Conservation (phyloP, 108 stramenopile genomes). For the Cyclotella distinguenda region DNA sequence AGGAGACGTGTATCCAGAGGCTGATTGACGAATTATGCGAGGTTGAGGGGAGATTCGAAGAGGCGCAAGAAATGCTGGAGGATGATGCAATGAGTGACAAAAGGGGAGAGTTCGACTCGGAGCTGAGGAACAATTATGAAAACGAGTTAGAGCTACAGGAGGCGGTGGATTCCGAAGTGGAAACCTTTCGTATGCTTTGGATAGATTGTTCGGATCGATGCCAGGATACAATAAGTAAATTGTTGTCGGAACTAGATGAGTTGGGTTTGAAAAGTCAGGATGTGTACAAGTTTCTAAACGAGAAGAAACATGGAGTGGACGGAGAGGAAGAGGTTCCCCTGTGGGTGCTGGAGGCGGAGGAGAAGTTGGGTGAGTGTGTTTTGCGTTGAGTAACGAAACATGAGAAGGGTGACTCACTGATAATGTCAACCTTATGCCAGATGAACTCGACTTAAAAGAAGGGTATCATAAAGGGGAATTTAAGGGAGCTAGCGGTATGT, state of each 20-base stretch:
- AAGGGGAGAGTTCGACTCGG: slow-evolving; percentile 14
- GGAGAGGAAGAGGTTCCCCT: background rate
- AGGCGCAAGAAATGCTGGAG: slow-evolving; percentile 15
- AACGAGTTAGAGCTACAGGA: slow-evolving; percentile 15
- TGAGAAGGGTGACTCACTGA: no score
- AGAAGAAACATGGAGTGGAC: background rate
- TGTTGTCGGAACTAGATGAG: slow-evolving; percentile 44
- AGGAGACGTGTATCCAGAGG: background rate
- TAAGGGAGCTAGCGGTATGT: slow-evolving; percentile 20
- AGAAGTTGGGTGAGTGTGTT: slow-evolving; percentile 15
- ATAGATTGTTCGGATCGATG: slow-evolving; percentile 10
- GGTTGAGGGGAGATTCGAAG: slow-evolving; percentile 2
- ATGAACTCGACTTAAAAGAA: slow-evolving; percentile 34
- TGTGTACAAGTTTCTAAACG: slow-evolving; percentile 30
- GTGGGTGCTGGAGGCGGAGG: slow-evolving; percentile 17
- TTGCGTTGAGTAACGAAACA: background rate
- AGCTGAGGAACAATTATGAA: background rate
- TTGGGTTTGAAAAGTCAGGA: slow-evolving; percentile 12
- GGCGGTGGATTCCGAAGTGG: slow-evolving; percentile 19
- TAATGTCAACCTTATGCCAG: slow-evolving; percentile 1
- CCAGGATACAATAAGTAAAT: slow-evolving; percentile 23
- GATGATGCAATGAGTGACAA: background rate
- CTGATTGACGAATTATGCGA: slow-evolving; percentile 24
- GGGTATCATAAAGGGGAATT: slow-evolving; percentile 34
- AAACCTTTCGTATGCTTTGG: slow-evolving; percentile 26